These are phyloP conservation scores for Mycothermus thermophilus DNA, from an alignment of 495 filamentous ascomycete species.

Conservation along the genomic window DNA sequence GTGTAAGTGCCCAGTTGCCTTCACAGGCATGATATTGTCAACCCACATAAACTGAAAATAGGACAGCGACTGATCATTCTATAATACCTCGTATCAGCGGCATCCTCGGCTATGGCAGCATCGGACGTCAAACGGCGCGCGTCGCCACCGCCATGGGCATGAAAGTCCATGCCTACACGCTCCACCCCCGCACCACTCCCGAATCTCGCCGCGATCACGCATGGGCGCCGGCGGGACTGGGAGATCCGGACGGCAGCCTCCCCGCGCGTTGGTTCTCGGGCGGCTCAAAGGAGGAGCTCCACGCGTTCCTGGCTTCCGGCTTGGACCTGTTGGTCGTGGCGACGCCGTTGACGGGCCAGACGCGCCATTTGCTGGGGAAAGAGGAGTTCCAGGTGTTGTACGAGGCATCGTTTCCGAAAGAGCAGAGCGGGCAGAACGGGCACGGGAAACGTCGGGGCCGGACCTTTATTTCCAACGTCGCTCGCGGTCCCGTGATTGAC, in stretches of 20 bases:
- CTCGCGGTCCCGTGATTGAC: slow-evolving; percentile 57
- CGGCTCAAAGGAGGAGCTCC: slow-evolving; percentile 41
- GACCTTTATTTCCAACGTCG: slow-evolving; percentile 59
- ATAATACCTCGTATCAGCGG: slow-evolving; percentile 31
- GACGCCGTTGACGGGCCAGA: slow-evolving; percentile 59
- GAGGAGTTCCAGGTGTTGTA: slow-evolving; percentile 54
- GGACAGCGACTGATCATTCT: too few relatives aligned
- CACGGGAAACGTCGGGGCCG: too few relatives aligned
- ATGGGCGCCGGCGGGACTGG: slow-evolving; percentile 62
- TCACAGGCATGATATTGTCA: background rate
- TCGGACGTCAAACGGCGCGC: slow-evolving; percentile 63
- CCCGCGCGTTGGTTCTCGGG: slow-evolving; percentile 69
- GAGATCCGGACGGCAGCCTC: slow-evolving; percentile 59
- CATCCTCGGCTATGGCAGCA: slow-evolving; percentile 74
- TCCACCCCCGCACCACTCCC: slow-evolving; percentile 45
- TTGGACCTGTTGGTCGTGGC: slow-evolving; percentile 64
- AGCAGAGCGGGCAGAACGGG: too few relatives aligned
- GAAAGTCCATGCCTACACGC: slow-evolving; percentile 71
- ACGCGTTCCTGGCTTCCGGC: slow-evolving; percentile 51
- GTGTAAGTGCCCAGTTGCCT: slow-evolving; percentile 22
- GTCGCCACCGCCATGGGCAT: slow-evolving; percentile 63
- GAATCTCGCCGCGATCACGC: slow-evolving; percentile 45
- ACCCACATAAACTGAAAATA: background rate
- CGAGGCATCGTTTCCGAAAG: background rate
- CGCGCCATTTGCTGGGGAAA: slow-evolving; percentile 45